Base-by-base conservation (phyloP, 2,329 filamentous ascomycete species). In the Clonostachys rhizophaga region DNA sequence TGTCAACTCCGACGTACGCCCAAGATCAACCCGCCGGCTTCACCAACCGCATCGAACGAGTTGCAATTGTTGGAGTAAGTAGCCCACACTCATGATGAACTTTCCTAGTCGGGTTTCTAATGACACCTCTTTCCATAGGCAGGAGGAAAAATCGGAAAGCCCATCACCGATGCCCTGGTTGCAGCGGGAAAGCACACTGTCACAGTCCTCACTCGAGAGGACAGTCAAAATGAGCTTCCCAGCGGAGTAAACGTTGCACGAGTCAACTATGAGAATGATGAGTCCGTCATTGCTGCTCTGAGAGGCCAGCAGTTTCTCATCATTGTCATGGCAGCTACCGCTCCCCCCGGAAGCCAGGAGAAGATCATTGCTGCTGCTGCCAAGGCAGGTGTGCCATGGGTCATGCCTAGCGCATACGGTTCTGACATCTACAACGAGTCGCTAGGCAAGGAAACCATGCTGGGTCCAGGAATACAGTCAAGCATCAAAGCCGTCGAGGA, bases 231-330 rank as follows among this genome's bases (percentile, higher is more conserved):
- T 44, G 62, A 51, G 16, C 49, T 79, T 3, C 74, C 77, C 4
- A 51, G 61, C 0, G 72, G 74, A 12, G 64, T 79, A 18, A 55
- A 61, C 3, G 52, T 66, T 13, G 65, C 62, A 30, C 49, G 55
- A 5, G 61, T 81, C 24, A 63, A 76, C 55, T 78, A 78, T 51
- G 57, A 64, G 24, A 61, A 75, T 41, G 54, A 66, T 7, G 42
- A 55, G 1, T 65, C 70, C 2, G 54, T 84, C 11, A 62, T 77
- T 3, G 54, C 57, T 0, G 78, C 77, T 3, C 68, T 84, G 3
- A 55, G 62, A 17, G 76, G 67, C 47, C 77, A 83, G 50, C 68
- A 84, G 14, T 70, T 71, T 10, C 60, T 81, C 5, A 67, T 79
- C 54, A 78, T 81, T 52, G 74, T 75, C 30, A 56, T 80, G 47